A percentile compares a stretch with the other conserved stretches of the same genome.
Conservation (phyloP, 208 protist genomes). For the Crithidia bombi region DNA sequence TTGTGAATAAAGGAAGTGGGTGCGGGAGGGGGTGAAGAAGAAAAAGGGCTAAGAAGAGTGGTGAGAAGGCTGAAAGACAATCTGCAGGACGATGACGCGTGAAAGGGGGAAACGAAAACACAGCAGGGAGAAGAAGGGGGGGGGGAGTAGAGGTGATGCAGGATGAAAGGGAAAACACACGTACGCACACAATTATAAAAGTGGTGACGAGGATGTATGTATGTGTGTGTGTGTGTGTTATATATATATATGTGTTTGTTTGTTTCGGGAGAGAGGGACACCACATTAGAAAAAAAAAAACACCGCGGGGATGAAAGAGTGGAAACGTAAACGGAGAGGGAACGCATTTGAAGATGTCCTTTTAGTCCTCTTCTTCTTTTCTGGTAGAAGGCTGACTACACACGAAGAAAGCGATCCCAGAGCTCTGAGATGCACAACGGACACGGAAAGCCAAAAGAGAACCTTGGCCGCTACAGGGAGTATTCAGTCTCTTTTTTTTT, state of each 20-base stretch:
- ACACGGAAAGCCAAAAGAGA: too few relatives aligned
- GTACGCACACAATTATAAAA: too few relatives aligned
- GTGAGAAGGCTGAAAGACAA: slow-evolving; percentile 13
- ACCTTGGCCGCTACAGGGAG: too few relatives aligned
- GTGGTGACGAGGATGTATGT: too few relatives aligned
- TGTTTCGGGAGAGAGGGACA: too few relatives aligned
- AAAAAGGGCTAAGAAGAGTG: not conserved
- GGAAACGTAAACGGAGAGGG: not conserved
- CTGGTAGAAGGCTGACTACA: too few relatives aligned
- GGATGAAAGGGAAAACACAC: slow-evolving; percentile 12
- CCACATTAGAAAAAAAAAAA: slow-evolving; percentile 22
- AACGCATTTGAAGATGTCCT: not conserved
- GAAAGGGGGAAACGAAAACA: not conserved
- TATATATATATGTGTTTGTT: too few relatives aligned
- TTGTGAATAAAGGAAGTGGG: slow-evolving; percentile 16
- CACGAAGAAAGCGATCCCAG: too few relatives aligned
- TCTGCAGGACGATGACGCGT: not conserved
- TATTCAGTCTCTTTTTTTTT: too few relatives aligned
- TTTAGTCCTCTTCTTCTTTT: too few relatives aligned
- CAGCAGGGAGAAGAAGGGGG: not conserved
- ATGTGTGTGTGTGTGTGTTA: too few relatives aligned
- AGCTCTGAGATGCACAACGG: too few relatives aligned
- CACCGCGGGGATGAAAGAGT: not conserved
- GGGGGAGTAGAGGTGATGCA: not conserved
- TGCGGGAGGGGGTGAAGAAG: slow-evolving; percentile 2